These are phyloP conservation scores for Solanum sejunctum DNA, from an alignment of 257 asterid genomes.

Conservation along the genomic window DNA sequence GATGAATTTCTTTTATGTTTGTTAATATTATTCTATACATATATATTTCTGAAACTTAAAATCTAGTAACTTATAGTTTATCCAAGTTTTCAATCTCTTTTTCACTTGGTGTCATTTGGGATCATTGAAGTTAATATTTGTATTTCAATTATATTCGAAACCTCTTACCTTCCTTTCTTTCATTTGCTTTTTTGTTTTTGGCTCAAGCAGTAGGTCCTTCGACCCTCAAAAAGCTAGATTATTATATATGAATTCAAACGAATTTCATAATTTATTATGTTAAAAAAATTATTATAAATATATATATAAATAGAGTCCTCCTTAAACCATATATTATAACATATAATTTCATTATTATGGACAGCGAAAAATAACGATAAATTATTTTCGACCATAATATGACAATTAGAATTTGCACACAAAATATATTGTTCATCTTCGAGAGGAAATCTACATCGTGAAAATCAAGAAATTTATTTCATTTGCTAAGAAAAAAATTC, in stretches of 20 bases:
- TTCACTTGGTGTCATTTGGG: no score
- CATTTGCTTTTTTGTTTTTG: no score
- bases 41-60: neutral
- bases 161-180: no score
- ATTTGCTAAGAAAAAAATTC: neutral
- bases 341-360: no score
- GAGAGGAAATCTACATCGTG: neutral
- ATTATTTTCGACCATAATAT: neutral
- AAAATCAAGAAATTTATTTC: neutral
- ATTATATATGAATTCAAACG: no score
- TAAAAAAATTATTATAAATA: no score
- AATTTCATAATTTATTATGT: no score
- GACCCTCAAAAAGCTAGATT: no score
- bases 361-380: neutral
- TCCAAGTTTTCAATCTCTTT: no score
- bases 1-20: neutral
- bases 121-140: neutral
- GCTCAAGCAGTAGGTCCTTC: no score
- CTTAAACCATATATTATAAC: no score
- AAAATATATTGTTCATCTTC: neutral
- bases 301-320: no score
- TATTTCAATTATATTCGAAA: neutral
- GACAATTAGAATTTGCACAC: neutral
- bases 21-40: neutral
- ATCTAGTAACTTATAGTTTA: neutral